These are phyloP conservation scores for Diplodia corticola DNA, from an alignment of 2,329 filamentous ascomycete species.

Conservation along the genomic window DNA sequence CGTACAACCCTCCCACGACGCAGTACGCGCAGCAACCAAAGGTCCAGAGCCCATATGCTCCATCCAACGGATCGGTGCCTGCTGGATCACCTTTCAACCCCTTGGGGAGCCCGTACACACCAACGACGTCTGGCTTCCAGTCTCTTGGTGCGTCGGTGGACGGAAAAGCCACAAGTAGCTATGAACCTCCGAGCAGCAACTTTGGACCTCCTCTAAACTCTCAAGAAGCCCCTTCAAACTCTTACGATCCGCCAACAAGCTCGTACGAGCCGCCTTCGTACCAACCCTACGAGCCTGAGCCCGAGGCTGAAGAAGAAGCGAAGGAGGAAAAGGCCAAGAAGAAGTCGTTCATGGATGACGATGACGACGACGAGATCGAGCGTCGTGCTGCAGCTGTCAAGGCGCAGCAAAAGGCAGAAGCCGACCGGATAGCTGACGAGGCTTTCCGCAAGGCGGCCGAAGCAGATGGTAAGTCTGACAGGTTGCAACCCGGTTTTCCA, in stretches of 20 bases:
- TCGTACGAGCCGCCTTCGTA: slow-evolving; percentile 61
- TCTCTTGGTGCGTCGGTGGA: slow-evolving; percentile 25
- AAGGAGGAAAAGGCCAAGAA: slow-evolving; percentile 61
- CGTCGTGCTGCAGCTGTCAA: slow-evolving; percentile 54
- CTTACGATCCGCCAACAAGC: slow-evolving; percentile 33
- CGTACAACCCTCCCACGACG: slow-evolving; percentile 18
- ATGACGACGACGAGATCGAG: slow-evolving; percentile 67
- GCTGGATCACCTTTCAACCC: slow-evolving; percentile 2
- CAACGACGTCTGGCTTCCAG: slow-evolving; percentile 23
- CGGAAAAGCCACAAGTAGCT: slow-evolving; percentile 31
- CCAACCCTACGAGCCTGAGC: slow-evolving; percentile 53
- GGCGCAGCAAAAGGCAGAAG: slow-evolving; percentile 56
- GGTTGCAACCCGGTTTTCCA: background rate
- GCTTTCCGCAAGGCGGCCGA: slow-evolving; percentile 82
- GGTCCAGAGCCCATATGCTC: slow-evolving; percentile 6
- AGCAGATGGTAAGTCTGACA: slow-evolving; percentile 54
- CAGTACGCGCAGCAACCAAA: slow-evolving; percentile 7
- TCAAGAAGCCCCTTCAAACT: slow-evolving; percentile 30
- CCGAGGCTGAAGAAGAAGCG: slow-evolving; percentile 52
- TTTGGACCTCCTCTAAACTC: slow-evolving; percentile 22
- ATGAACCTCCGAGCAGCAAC: slow-evolving; percentile 28
- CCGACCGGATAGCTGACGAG: slow-evolving; percentile 77
- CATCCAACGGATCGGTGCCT: background rate
- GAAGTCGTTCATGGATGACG: slow-evolving; percentile 79
- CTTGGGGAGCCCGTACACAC: slow-evolving; percentile 24